Conservation (phyloP, 306 rosid genomes). For the Styphnolobium japonicum region DNA sequence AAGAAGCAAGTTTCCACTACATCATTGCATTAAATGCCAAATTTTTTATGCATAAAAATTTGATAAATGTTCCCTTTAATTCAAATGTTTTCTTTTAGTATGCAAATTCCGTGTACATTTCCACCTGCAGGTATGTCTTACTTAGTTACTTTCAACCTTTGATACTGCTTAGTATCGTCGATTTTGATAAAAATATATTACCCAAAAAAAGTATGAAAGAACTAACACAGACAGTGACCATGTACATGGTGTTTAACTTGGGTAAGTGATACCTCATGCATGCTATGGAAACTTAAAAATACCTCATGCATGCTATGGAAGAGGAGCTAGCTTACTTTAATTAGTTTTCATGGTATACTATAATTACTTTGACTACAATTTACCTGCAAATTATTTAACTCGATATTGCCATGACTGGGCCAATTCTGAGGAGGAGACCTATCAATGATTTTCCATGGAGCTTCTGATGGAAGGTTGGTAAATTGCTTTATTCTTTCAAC, state of each 20-base stretch:
- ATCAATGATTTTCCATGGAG: conserved; percentile 62
- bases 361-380: conserved; percentile 18
- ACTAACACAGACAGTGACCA: background rate
- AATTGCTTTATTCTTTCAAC: conserved; percentile 82
- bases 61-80: background rate
- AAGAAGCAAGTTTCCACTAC: background rate
- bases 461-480: conserved; percentile 68
- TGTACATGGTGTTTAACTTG: background rate
- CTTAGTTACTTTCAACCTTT: background rate
- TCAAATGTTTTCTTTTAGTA: background rate
- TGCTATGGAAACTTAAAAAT: too few relatives aligned
- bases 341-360: too few relatives aligned
- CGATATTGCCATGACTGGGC: conserved; percentile 70
- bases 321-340: too few relatives aligned
- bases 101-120: background rate
- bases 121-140: background rate
- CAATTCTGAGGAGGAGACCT: conserved; percentile 63
- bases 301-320: too few relatives aligned
- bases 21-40: background rate
- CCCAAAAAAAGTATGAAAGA: background rate
- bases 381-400: conserved; percentile 69
- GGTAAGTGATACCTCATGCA: too few relatives aligned
- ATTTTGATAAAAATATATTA: background rate
- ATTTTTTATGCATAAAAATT: background rate
- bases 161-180: background rate